Evolutionary conservation across 306 rosid genomes (phyloP).

Genomic region (Vicia villosa): DNA sequence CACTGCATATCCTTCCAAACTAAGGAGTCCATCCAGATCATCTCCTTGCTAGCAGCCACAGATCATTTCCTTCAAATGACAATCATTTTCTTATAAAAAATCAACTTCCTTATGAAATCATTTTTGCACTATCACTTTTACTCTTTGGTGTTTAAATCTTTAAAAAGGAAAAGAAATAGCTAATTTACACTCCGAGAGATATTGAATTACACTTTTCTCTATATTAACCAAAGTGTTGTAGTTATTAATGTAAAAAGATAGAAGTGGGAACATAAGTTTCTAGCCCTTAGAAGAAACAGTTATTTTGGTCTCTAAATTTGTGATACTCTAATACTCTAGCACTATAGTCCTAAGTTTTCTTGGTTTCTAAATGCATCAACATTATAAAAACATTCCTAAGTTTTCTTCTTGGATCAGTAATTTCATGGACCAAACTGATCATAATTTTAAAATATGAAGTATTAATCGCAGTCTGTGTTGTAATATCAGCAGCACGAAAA

Average conservation of each 20-base stretch:
- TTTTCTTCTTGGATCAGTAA: background rate
- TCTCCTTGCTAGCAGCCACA: no score
- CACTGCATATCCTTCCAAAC: conserved; percentile 76
- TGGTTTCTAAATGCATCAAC: background rate
- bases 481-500: no score
- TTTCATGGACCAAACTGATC: background rate
- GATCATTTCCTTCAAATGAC: background rate
- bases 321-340: background rate
- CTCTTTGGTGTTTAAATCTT: background rate
- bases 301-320: background rate
- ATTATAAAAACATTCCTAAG: background rate
- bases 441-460: no score
- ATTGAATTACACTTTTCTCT: background rate
- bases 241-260: background rate
- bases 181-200: background rate
- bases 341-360: background rate
- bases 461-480: no score
- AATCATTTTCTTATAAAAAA: background rate
- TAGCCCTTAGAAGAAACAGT: background rate
- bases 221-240: background rate
- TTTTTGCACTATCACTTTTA: background rate
- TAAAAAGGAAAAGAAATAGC: background rate
- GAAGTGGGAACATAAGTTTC: background rate
- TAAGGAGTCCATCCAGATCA: conserved; percentile 77
- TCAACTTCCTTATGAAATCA: no score